phyloP scores from a whole-genome alignment of 352 stramenopile genomes.

The Phytophthora idaei region DNA sequence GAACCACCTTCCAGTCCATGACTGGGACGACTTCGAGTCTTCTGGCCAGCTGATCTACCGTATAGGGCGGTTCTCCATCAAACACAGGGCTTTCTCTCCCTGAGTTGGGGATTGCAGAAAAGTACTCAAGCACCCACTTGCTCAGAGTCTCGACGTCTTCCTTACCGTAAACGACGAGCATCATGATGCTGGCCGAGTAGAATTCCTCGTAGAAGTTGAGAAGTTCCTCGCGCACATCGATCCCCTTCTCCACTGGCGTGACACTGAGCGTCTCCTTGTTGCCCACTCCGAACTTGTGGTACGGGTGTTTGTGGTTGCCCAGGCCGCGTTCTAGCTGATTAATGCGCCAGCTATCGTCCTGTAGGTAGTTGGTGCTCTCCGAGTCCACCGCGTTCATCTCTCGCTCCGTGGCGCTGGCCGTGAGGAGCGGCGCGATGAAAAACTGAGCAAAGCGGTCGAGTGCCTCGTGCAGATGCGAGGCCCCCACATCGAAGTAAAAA shows the following conservation, averaged over 20 bases:
- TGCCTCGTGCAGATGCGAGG: conserved; percentile 64
- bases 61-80: conserved; percentile 43
- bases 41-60: conserved; percentile 39
- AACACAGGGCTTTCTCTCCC: conserved; percentile 45
- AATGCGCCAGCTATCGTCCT: conserved; percentile 87
- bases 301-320: conserved; percentile 70
- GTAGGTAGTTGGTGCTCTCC: conserved; percentile 96
- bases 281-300: conserved; percentile 88
- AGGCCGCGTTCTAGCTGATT: conserved; percentile 80
- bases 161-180: conserved; percentile 84
- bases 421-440: conserved; percentile 96
- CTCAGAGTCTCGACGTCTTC: conserved; percentile 83
- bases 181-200: conserved; percentile 90
- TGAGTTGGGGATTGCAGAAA: conserved; percentile 80
- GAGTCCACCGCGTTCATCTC: conserved; percentile 96
- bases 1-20: conserved; percentile 69
- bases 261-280: conserved; percentile 74
- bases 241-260: conserved; percentile 34
- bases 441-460: conserved; percentile 97
- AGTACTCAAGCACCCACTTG: conserved; percentile 72
- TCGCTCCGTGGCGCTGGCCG: conserved; percentile 85
- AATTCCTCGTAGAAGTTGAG: conserved; percentile 85
- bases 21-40: conserved; percentile 58
- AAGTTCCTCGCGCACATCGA: conserved; percentile 71
- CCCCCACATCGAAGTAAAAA: conserved; percentile 96